These are phyloP conservation scores for Cladobotryum mycophilum DNA, from an alignment of 2,329 filamentous ascomycete genomes.

Conservation along the genomic window DNA sequence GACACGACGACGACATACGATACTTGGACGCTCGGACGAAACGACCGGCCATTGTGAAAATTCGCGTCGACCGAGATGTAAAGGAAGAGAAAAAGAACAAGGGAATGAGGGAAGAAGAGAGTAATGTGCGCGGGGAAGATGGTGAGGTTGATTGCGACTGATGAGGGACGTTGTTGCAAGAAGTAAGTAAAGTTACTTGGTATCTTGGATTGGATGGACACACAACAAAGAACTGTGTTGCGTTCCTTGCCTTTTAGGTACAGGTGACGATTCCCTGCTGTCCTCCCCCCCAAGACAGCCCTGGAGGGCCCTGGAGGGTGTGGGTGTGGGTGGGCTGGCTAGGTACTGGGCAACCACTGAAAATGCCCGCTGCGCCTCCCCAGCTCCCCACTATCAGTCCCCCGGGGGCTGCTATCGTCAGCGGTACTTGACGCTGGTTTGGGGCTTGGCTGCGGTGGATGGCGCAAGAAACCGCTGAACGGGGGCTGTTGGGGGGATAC, in stretches of 20 bases:
- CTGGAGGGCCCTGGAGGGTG: too few species aligned
- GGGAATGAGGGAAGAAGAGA: constrained; percentile 7
- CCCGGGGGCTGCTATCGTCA: neutral
- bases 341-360: constrained; percentile 3
- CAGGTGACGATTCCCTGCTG: constrained; percentile 6
- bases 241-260: neutral
- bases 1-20: constrained; percentile 44
- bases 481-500: too few species aligned
- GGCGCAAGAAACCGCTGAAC: constrained; percentile 4
- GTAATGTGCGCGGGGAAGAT: neutral
- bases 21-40: constrained; percentile 65
- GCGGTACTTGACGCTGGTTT: neutral
- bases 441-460: neutral
- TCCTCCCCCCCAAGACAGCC: neutral
- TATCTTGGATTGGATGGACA: neutral
- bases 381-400: neutral
- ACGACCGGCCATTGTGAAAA: constrained; percentile 50
- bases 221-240: neutral
- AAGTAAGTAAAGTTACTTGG: neutral
- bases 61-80: constrained; percentile 8
- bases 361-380: constrained; percentile 10
- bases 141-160: constrained; percentile 8
- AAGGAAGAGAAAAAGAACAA: constrained; percentile 9
- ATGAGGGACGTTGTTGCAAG: neutral
- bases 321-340: neutral